Evolutionary conservation across 202 grass and related monocot genomes (phyloP), one percentile per base, ranked within the genome.

Genomic region (Dendrocalamus latiflorus): DNA sequence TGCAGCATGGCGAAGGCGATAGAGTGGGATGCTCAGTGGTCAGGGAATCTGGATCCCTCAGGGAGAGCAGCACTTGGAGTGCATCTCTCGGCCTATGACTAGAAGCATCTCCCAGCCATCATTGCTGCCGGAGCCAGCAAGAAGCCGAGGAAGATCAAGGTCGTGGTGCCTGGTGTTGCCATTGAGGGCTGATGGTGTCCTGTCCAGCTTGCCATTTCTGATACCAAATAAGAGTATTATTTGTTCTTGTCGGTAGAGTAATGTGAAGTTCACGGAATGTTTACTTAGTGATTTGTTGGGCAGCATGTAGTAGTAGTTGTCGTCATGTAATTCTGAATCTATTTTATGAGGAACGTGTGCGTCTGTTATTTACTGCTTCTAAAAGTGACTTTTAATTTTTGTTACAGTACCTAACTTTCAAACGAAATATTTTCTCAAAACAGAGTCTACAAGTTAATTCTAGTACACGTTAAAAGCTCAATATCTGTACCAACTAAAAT

Each of bases 101-200:
- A 84, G 33, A 68, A 88, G 51, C 75, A 76, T 63, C 65, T 68
- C 28, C 83, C 77, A 2, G 45, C 50, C 37, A 64, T 81, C 21
- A 57, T 89, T 0, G 24, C 54, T 0, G 59, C 61, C 6, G 81
- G 72, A 18, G 58, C 30, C 30, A 30, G 15, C 80, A 91, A 85
- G 80, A 93, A 91, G 67, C 56, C 75, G 18, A 90, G 84, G 60
- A 80, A 79, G 68, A 84, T 90, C 20, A 83, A 87, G 73, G 61
- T 63, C 8, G 30, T 22, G 14, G 37, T 62, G 5, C 84, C 87
- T 26, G 85, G 76, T 56, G 72, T 86, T 36, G 61, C 86, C 39
- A 93, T 93, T 25, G 56, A 84, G 64, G 48, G 62, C 78, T 93
- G 76, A 88, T 45, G 3, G 12, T 72, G 48, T 33, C 30, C 55